Evolutionary conservation across 768 basidiomycete species (phyloP).

Genomic region (Xanthoconium purpureum): DNA sequence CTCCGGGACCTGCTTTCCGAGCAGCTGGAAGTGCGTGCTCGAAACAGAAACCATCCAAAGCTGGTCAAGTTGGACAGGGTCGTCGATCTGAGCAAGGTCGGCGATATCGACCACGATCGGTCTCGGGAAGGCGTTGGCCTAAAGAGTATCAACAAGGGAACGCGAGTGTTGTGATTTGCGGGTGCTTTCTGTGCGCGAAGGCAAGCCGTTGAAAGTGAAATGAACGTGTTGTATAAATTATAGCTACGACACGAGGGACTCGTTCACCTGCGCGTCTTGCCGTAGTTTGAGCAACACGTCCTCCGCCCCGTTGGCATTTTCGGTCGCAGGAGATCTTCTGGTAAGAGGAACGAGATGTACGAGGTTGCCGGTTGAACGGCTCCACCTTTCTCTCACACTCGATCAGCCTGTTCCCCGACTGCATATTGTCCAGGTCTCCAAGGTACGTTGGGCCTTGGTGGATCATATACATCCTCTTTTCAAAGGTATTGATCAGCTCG

Average conservation of each 20-base stretch:
- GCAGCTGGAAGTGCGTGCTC: slow-evolving; percentile 55
- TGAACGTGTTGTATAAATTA: slow-evolving; percentile 13
- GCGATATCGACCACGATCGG: slow-evolving; percentile 79
- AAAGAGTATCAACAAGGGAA: slow-evolving; percentile 92
- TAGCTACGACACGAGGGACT: slow-evolving; percentile 52
- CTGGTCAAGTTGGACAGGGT: slow-evolving; percentile 79
- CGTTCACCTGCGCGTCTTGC: slow-evolving; percentile 80
- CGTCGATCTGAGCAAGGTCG: slow-evolving; percentile 82
- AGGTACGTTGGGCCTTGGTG: slow-evolving; percentile 87
- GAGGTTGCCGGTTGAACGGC: slow-evolving; percentile 61
- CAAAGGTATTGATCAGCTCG: no score
- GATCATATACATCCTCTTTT: no score
- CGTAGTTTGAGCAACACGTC: slow-evolving; percentile 66
- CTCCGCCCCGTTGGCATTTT: slow-evolving; percentile 69
- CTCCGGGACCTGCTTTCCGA: slow-evolving; percentile 65
- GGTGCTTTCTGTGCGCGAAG: slow-evolving; percentile 1
- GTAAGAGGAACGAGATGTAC: slow-evolving; percentile 70
- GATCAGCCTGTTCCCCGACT: slow-evolving; percentile 54
- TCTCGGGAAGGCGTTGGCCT: slow-evolving; percentile 81
- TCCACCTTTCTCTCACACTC: slow-evolving; percentile 71
- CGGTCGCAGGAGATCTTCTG: slow-evolving; percentile 71
- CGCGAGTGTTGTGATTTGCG: slow-evolving; percentile 46
- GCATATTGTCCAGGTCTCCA: slow-evolving; percentile 82
- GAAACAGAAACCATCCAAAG: slow-evolving; percentile 59
- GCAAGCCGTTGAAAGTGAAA: background rate